A percentile compares a stretch with the other conserved stretches of the same genome.
These are phyloP conservation scores for Candida succiphila DNA, from an alignment of 805 yeast species.

Conservation along the genomic window DNA sequence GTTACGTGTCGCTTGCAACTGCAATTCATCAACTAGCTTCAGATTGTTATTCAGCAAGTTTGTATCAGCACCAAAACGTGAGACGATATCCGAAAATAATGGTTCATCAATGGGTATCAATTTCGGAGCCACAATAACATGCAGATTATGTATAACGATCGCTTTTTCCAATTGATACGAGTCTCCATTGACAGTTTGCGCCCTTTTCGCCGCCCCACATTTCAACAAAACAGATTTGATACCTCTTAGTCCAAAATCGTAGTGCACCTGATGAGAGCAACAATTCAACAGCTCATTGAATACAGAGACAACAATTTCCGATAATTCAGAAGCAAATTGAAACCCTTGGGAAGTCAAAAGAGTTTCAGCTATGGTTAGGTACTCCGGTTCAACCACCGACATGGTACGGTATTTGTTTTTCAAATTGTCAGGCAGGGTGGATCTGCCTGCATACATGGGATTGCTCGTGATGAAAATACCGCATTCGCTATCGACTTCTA, in stretches of 20 bases:
- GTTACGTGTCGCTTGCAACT: slow-evolving; percentile 15
- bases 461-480: slow-evolving; percentile 89
- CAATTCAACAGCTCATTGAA: slow-evolving; percentile 32
- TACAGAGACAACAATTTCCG: slow-evolving; percentile 43
- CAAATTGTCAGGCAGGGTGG: slow-evolving; percentile 75
- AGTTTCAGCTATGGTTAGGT: slow-evolving; percentile 55
- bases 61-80: slow-evolving; percentile 12
- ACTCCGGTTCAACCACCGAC: slow-evolving; percentile 67
- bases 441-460: slow-evolving; percentile 80
- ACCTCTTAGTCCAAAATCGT: slow-evolving; percentile 86
- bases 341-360: slow-evolving; percentile 72
- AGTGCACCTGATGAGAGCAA: slow-evolving; percentile 55
- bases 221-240: slow-evolving; percentile 55
- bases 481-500: slow-evolving; percentile 34
- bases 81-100: slow-evolving; percentile 21
- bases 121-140: slow-evolving; percentile 62
- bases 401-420: slow-evolving; percentile 69
- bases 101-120: slow-evolving; percentile 42
- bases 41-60: slow-evolving; percentile 4
- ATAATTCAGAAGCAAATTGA: slow-evolving; percentile 28
- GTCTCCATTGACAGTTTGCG: not conserved
- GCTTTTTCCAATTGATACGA: slow-evolving; percentile 13
- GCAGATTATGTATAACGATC: slow-evolving; percentile 41
- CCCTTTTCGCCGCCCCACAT: slow-evolving; percentile 38
- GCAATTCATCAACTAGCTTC: slow-evolving; percentile 18